Conservation (phyloP, 2,329 filamentous ascomycete species). For the Ceratocystis variospora region DNA sequence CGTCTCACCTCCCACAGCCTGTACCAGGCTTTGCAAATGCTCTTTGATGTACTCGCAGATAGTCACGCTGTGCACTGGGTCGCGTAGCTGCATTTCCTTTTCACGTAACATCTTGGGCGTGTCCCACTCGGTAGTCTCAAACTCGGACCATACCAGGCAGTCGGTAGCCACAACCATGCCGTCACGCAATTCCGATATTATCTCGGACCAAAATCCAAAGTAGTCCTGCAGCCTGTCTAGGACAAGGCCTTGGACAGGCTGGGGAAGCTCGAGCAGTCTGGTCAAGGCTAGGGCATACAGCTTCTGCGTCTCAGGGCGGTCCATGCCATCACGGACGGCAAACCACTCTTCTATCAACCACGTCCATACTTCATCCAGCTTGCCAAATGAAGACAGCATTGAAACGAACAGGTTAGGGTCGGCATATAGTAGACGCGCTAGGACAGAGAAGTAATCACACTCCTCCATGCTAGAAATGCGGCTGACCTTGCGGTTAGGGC, state of each 20-base stretch:
- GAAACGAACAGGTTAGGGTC: slow-evolving; percentile 55
- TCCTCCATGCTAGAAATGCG: slow-evolving; percentile 62
- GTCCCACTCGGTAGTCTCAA: slow-evolving; percentile 38
- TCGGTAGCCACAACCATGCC: slow-evolving; percentile 40
- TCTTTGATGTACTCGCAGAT: slow-evolving; percentile 50
- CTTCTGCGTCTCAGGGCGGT: slow-evolving; percentile 52
- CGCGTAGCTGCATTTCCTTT: slow-evolving; percentile 40
- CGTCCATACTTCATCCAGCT: slow-evolving; percentile 39
- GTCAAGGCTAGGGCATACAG: slow-evolving; percentile 61
- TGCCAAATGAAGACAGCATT: slow-evolving; percentile 36
- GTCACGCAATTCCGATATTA: slow-evolving; percentile 52
- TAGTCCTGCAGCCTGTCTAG: slow-evolving; percentile 55
- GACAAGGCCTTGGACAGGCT: slow-evolving; percentile 43
- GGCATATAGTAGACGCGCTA: slow-evolving; percentile 63
- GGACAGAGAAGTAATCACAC: slow-evolving; percentile 71
- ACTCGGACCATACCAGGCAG: slow-evolving; percentile 35
- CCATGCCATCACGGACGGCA: slow-evolving; percentile 52
- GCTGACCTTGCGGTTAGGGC: slow-evolving; percentile 57
- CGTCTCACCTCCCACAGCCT: slow-evolving; percentile 47
- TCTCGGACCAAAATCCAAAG: slow-evolving; percentile 60
- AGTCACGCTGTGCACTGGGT: slow-evolving; percentile 55
- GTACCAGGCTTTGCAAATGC: slow-evolving; percentile 45
- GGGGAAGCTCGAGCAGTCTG: slow-evolving; percentile 51
- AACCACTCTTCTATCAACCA: slow-evolving; percentile 56
- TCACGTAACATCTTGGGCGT: slow-evolving; percentile 42